Evolutionary conservation across 768 basidiomycete species (phyloP), one percentile per base, ranked within the genome.

Genomic region (Suillus spraguei): DNA sequence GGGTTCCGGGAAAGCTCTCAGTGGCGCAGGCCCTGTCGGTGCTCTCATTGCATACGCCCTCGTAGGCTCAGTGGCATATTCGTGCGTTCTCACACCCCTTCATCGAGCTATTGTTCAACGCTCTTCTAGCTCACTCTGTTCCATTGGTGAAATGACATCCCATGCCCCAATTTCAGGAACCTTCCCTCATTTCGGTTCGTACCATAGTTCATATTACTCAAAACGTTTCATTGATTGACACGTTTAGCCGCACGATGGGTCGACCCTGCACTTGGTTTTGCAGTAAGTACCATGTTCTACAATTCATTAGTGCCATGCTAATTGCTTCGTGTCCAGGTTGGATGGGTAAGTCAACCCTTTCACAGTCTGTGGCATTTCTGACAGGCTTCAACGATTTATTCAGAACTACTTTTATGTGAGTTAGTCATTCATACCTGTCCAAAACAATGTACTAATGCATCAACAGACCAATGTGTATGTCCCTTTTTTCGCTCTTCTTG

Each of bases 71-170:
- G 85, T 88, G 41, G 85, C 87, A 16, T 90, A 88, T 72, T 79
- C 87, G 80, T 87, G 64, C 66, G 85, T 50, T n/a, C 38, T n/a
- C 35, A 20, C 35, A 16, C 11, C 38, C 41, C 39, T 65, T 17
- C 11, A 20, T n/a, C 6, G 72, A 79, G 3, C 71, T 28, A 16
- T 28, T 17, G 8, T 54, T 35, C 42, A 58, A 54, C 5, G 13
- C 2, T 50, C 39, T 24, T 20, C 20, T 60, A 86, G 85, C 7
- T 84, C 87, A 5, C 75, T 91, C 16, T 88, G 88, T 68, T 83
- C 87, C 3, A 72, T 91, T 16, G 90, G 86, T 39, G 91, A 93
- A 76, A 89, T 92, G 90, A 89, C 90, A n/a, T 85, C 88, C 4
- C 84, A 85, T 75, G 90, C 89, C 1, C 91, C 91, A 2, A 86